Evolutionary conservation across 208 protist genomes (phyloP), one percentile per base, ranked within the genome.

Genomic region (Herpetomonas muscarum): DNA sequence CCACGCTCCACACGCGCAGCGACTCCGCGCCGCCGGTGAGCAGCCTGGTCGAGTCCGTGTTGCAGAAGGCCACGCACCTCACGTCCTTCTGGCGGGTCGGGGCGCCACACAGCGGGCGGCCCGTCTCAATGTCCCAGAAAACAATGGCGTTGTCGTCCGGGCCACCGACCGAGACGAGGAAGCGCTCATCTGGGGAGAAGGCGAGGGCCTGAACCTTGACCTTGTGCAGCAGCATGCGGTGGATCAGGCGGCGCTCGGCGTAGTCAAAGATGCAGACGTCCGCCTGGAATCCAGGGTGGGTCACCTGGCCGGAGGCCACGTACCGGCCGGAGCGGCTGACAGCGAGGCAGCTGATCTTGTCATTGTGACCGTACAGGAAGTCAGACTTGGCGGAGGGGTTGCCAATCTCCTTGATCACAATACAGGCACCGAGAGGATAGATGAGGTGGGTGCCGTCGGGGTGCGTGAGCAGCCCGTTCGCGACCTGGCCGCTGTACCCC

Each of bases 81-180:
- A 86, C 84, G 47, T 96, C 80, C 7, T 86, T 90, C 34, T 86
- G 74, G 63, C 87, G 83, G 1, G 82, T 79, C 0, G 84, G 86
- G 0, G 83, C 77, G 31, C 92, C 90, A 67, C 93, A 97, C 13
- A 98, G 72, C 10, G 96, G 92, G 2, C 89, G 71, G 10, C 93
- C 94, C 0, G 80, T 94, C 26, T 87, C 67, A 21, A 98, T 78
- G 51, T 98, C 90, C 94, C 96, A 98, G 17, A 98, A 67, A 1
- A 97, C 95, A 1, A 98, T 77, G 6, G 83, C 90, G 76, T 98
- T 98, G 72, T 98, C 97, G 68, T 98, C 97, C 22, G 84, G 47
- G 28, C 94, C 97, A 31, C 97, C 97, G 51, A 98, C 74, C 13
- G 93, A 96, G 24, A 86, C 94, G 19, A 98, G 80, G 52, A 81